Percentiles rank a stretch among this genome's conserved stretches.
These are phyloP conservation scores for Myotisia sp. DNA, from an alignment of 2,329 filamentous ascomycete species.

Conservation along the genomic window DNA sequence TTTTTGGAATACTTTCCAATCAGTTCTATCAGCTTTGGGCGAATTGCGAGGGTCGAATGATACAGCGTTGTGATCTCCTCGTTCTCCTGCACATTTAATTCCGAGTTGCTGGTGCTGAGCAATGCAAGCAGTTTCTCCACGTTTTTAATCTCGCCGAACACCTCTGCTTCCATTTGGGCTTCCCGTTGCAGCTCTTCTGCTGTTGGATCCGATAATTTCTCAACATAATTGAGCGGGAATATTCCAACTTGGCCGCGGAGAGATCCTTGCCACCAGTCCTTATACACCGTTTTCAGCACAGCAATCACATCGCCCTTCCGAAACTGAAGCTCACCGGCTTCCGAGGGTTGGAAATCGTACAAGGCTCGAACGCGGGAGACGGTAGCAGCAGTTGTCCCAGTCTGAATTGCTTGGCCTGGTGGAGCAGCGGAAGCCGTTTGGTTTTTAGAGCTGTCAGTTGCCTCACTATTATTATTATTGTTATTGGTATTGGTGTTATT, in stretches of 20 bases:
- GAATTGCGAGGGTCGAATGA: constrained; percentile 83
- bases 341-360: constrained; percentile 88
- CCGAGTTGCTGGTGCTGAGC: constrained; percentile 71
- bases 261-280: constrained; percentile 98
- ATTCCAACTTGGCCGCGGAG: constrained; percentile 90
- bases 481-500: constrained; percentile 21
- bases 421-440: constrained; percentile 26
- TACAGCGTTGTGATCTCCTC: constrained; percentile 89
- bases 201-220: constrained; percentile 90
- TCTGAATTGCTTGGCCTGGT: constrained; percentile 43
- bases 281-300: constrained; percentile 93
- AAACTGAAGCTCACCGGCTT: constrained; percentile 88
- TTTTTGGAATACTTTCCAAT: constrained; percentile 99
- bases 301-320: constrained; percentile 95
- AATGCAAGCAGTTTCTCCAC: constrained; percentile 74
- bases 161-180: constrained; percentile 81
- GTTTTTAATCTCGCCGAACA: constrained; percentile 63
- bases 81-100: constrained; percentile 74
- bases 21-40: constrained; percentile 91
- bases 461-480: too few species aligned
- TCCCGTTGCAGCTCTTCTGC: constrained; percentile 87
- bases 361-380: constrained; percentile 87
- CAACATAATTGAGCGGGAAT: constrained; percentile 96
- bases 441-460: constrained; percentile 18
- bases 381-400: constrained; percentile 87